These are phyloP conservation scores for Boletellus emodensis DNA, from an alignment of 768 basidiomycete species.

Conservation along the genomic window DNA sequence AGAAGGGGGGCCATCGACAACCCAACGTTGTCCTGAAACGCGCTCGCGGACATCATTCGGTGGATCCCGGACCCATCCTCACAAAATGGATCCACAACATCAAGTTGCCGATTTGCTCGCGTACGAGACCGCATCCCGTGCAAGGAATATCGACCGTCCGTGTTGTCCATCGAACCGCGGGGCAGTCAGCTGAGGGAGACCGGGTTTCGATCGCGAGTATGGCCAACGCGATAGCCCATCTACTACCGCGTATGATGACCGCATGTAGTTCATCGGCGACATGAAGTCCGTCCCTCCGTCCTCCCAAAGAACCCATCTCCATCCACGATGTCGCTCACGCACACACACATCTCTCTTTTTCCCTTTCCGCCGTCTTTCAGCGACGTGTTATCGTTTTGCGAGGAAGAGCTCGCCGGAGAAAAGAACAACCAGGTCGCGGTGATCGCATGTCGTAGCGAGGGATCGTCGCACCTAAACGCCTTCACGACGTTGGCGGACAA, in stretches of 20 bases:
- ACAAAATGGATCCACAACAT: background rate
- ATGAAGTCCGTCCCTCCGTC: constrained; percentile 30
- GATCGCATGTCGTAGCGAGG: constrained; percentile 19
- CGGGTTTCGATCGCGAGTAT: too few species aligned
- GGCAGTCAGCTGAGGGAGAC: too few species aligned
- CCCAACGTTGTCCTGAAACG: background rate
- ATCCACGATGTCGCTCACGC: background rate
- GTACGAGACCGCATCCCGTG: background rate
- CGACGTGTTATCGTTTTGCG: constrained; percentile 35
- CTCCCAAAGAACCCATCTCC: too few species aligned
- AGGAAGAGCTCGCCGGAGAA: constrained; percentile 35
- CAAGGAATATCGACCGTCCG: constrained; percentile 2
- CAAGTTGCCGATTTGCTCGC: background rate
- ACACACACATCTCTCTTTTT: too few species aligned
- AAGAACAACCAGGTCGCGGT: constrained; percentile 29
- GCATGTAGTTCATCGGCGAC: constrained; percentile 21
- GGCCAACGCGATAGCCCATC: too few species aligned
- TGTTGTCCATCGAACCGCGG: too few species aligned
- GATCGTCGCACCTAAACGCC: constrained; percentile 19
- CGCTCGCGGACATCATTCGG: background rate
- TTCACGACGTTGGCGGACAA: constrained; percentile 20
- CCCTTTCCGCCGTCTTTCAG: constrained; percentile 10
- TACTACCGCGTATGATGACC: too few species aligned
- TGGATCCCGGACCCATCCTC: background rate
- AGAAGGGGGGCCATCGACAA: background rate